Evolutionary conservation across 1,139 yeast species (phyloP).

Genomic region (Kodamaea suecica): DNA sequence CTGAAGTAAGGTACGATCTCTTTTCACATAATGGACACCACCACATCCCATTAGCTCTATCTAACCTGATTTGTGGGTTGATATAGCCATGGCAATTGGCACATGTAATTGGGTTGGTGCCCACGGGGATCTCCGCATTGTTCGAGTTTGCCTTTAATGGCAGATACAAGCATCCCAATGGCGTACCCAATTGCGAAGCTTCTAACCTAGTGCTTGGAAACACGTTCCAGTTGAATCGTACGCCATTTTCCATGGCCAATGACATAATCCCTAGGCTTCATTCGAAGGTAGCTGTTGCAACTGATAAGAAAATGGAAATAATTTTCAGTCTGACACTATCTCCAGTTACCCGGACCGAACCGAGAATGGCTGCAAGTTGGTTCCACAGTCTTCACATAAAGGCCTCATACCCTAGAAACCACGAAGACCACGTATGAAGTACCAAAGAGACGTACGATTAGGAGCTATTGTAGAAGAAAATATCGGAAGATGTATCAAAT

Average conservation of each 20-base stretch:
- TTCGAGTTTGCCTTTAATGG: slow-evolving; percentile 20
- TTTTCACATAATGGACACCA: slow-evolving; percentile 40
- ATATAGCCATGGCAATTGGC: slow-evolving; percentile 27
- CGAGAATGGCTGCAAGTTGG: no score
- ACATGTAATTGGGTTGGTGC: slow-evolving; percentile 21
- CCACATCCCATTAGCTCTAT: slow-evolving; percentile 35
- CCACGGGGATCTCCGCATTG: neutral
- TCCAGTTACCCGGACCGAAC: no score
- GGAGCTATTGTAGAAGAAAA: no score
- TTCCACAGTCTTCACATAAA: no score
- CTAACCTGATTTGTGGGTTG: slow-evolving; percentile 31
- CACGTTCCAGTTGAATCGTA: slow-evolving; percentile 56
- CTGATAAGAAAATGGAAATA: neutral
- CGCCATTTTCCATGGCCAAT: slow-evolving; percentile 12
- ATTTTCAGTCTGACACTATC: no score
- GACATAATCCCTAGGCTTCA: no score
- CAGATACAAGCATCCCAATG: slow-evolving; percentile 37
- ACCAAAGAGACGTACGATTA: no score
- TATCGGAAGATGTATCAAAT: no score
- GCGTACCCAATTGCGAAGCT: slow-evolving; percentile 30
- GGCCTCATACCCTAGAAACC: no score
- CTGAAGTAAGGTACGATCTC: slow-evolving; percentile 21
- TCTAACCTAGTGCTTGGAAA: slow-evolving; percentile 44
- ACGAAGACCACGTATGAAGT: no score
- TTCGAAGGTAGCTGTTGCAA: neutral